Evolutionary conservation across 2,329 filamentous ascomycete species (phyloP), one percentile per base, ranked within the genome.

Genomic region (Colletotrichum filicis): DNA sequence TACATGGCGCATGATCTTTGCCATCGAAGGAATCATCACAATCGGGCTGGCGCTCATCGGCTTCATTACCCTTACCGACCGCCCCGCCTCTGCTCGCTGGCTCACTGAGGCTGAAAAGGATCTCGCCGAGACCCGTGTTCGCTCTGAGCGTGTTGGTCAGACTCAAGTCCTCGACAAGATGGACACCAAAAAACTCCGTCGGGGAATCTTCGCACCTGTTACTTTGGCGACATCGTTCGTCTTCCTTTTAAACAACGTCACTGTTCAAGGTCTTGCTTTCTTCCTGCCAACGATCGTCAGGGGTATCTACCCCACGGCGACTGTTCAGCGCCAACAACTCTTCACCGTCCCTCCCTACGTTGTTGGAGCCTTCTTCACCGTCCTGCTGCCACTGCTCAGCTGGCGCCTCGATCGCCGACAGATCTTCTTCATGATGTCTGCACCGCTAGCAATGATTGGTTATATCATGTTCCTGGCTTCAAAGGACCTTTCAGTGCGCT

Each of bases 1-100:
- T 28, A 82, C 80, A 5, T 94, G 92, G 92, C 84, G 91, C 8
- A 93, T 93, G 91, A 92, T 94, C 64, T 94, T 94, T 67, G 88
- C 87, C 4, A 90, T 94, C n/a, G 92, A 94, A 78, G 92, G 92
- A 24, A 89, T 93, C 76, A 88, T 93, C 75, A 85, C 84, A 2
- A 76, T 80, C 73, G 83, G 84, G 1, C 79, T 93, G 0, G 83
- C 87, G 0, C 14, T 93, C 1, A 83, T 93, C 37, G 80, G 85
- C 14, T 92, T 92, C 79, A 73, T 92, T 75, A 91, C 90, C 0
- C 81, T 94, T 14, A 92, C 92, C 1, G 92, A 94, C 79, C 87
- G 91, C 0, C 92, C 92, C 0, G 89, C 87, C 65, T 91, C 91
- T 0, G 92, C 92, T 0, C 82, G 83, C n/a, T 94, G 92, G 92